Conservation (phyloP, 768 basidiomycete genomes). For the Amanita fuliginea region DNA sequence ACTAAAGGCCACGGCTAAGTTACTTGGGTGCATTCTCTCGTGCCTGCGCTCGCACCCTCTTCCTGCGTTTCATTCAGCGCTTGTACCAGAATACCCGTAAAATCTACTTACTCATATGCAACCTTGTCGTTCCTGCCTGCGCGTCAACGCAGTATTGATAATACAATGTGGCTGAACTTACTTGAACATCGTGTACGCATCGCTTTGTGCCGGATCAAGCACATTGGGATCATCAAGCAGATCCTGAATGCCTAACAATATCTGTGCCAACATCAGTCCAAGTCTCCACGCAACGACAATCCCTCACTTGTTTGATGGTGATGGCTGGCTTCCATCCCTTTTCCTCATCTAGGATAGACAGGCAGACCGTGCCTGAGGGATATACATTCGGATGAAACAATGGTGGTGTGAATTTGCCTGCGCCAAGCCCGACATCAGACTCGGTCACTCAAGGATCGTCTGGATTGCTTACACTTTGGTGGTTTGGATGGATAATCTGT, state of each 20-base stretch:
- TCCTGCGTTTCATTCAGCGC: constrained; percentile 29
- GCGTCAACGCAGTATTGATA: constrained; percentile 4
- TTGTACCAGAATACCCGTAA: background rate
- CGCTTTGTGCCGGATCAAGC: constrained; percentile 95
- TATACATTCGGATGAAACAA: constrained; percentile 98
- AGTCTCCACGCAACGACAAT: background rate
- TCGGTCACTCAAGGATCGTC: background rate
- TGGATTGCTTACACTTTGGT: constrained; percentile 61
- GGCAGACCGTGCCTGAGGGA: constrained; percentile 95
- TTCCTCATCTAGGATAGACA: constrained; percentile 97
- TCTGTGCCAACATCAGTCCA: constrained; percentile 35
- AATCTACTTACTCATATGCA: constrained; percentile 82
- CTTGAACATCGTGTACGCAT: constrained; percentile 99
- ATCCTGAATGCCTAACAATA: constrained; percentile 92
- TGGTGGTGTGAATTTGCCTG: constrained; percentile 95
- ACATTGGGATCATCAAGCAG: constrained; percentile 93
- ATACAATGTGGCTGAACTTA: constrained; percentile 28
- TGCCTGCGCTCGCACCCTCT: constrained; percentile 76
- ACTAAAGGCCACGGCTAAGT: too few relatives aligned
- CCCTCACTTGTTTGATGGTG: constrained; percentile 88
- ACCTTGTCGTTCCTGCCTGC: constrained; percentile 75
- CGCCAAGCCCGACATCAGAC: background rate
- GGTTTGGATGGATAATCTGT: constrained; percentile 92
- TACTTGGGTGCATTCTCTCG: constrained; percentile 86
- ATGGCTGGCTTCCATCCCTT: constrained; percentile 99